phyloP scores from a whole-genome alignment of 2,329 filamentous ascomycete species.

The Sporothrix mexicana region DNA sequence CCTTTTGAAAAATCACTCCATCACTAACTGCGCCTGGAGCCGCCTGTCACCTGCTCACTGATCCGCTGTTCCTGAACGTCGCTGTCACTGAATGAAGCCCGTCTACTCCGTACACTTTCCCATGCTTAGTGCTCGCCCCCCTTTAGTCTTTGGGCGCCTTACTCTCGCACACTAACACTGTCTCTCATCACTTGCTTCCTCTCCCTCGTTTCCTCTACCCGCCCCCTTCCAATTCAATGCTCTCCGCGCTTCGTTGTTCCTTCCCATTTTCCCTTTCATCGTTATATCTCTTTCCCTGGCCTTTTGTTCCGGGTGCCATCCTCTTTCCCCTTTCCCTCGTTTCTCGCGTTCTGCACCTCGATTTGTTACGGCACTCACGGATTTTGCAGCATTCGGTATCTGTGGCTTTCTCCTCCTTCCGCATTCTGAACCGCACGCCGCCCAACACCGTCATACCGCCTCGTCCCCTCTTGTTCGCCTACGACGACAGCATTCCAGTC shows the following conservation, averaged over 20 bases:
- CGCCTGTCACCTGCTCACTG: background rate
- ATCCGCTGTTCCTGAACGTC: background rate
- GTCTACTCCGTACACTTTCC: background rate
- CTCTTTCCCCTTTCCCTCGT: conserved; percentile 1
- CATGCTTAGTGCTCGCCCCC: conserved; percentile 14
- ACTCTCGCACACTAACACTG: conserved; percentile 2
- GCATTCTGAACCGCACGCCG: background rate
- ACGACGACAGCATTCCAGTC: conserved; percentile 22
- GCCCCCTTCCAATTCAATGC: background rate
- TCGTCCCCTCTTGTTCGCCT: conserved; percentile 7
- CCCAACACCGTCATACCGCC: conserved; percentile 14
- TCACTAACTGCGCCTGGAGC: background rate
- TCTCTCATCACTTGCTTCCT: conserved; percentile 23
- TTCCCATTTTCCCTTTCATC: conserved; percentile 20
- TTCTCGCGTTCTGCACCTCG: background rate
- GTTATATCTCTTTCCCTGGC: background rate
- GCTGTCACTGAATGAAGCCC: background rate
- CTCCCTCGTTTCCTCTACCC: conserved; percentile 23
- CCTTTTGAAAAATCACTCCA: background rate
- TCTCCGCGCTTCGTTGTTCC: background rate
- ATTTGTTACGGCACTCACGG: background rate
- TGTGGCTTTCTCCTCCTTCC: background rate
- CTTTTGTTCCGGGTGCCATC: background rate
- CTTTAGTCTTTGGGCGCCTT: background rate
- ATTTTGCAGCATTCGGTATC: background rate